phyloP scores from a whole-genome alignment of 768 basidiomycete genomes.

The Suillus lakei region DNA sequence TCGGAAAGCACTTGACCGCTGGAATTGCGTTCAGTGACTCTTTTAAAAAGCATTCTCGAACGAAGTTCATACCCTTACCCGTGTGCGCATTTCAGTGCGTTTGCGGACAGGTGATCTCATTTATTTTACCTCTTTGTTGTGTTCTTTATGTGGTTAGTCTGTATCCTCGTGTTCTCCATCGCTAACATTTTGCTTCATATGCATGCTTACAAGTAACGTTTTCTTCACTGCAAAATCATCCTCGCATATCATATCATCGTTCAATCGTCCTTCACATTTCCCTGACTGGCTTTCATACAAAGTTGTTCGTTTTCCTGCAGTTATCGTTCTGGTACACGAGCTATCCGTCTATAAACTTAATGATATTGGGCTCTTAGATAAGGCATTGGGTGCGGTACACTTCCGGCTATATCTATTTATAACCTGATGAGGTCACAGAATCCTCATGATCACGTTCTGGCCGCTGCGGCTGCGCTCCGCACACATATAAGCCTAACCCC shows the following conservation, averaged over 20 bases:
- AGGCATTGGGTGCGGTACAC: too few relatives aligned
- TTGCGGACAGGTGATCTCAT: slow-evolving; percentile 2
- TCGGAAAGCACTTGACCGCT: slow-evolving; percentile 1
- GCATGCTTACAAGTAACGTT: neutral
- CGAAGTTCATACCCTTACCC: slow-evolving; percentile 2
- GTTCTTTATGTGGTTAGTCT: slow-evolving; percentile 1
- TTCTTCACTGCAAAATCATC: slow-evolving; percentile 6
- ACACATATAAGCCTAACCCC: neutral
- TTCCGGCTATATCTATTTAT: too few relatives aligned
- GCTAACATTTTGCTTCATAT: slow-evolving; percentile 7
- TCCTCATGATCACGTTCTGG: neutral
- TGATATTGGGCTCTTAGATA: slow-evolving; percentile 5
- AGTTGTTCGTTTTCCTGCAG: slow-evolving; percentile 7
- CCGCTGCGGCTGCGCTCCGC: neutral
- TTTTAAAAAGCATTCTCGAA: neutral
- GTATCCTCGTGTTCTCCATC: slow-evolving; percentile 2
- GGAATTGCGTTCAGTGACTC: neutral
- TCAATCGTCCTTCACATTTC: slow-evolving; percentile 3
- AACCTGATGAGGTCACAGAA: neutral
- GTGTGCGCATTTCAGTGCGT: slow-evolving; percentile 2
- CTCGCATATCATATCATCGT: slow-evolving; percentile 9
- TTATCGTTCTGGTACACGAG: slow-evolving; percentile 7
- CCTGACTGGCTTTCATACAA: neutral
- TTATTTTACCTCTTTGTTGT: slow-evolving; percentile 6
- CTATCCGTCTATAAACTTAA: slow-evolving; percentile 5